Conservation (phyloP, 2,329 filamentous ascomycete genomes). For the Aureobasidium vineae region DNA sequence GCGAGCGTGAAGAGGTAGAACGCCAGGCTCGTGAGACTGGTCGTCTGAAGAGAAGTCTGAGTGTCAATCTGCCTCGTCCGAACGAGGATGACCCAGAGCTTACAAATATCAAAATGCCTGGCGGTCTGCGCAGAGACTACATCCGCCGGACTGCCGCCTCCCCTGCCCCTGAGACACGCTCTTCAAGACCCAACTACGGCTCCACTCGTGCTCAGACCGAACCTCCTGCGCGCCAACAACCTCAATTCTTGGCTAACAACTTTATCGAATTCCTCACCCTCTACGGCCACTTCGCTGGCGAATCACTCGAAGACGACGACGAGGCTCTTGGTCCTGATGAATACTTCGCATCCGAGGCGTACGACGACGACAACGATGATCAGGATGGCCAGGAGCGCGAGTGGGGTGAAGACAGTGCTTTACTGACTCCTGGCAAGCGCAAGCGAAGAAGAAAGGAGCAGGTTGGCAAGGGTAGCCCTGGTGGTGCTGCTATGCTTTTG, state of each 20-base stretch:
- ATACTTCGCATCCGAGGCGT: slow-evolving; percentile 80
- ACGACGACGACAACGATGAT: slow-evolving; percentile 52
- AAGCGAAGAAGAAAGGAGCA: slow-evolving; percentile 75
- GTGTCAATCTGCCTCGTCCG: slow-evolving; percentile 75
- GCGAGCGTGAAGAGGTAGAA: slow-evolving; percentile 75
- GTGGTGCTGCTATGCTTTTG: slow-evolving; percentile 77
- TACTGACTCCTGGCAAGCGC: slow-evolving; percentile 67
- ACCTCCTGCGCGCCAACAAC: slow-evolving; percentile 43
- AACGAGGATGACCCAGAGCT: slow-evolving; percentile 82
- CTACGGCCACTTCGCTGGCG: slow-evolving; percentile 96
- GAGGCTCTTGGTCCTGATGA: slow-evolving; percentile 83
- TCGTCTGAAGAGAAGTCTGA: slow-evolving; percentile 75
- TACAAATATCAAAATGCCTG: slow-evolving; percentile 85
- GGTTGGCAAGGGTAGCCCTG: slow-evolving; percentile 73
- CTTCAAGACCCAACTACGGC: slow-evolving; percentile 39
- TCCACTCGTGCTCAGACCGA: slow-evolving; percentile 28
- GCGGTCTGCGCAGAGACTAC: slow-evolving; percentile 89
- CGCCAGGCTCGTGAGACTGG: slow-evolving; percentile 56
- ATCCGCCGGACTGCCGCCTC: slow-evolving; percentile 69
- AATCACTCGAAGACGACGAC: slow-evolving; percentile 94
- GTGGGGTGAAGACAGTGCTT: slow-evolving; percentile 81
- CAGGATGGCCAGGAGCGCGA: slow-evolving; percentile 61
- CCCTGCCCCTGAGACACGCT: slow-evolving; percentile 47
- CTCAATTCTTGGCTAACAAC: slow-evolving; percentile 77
- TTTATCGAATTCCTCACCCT: slow-evolving; percentile 95